Conservation (phyloP, 2,329 filamentous ascomycete species). For the Alternaria gaisen region DNA sequence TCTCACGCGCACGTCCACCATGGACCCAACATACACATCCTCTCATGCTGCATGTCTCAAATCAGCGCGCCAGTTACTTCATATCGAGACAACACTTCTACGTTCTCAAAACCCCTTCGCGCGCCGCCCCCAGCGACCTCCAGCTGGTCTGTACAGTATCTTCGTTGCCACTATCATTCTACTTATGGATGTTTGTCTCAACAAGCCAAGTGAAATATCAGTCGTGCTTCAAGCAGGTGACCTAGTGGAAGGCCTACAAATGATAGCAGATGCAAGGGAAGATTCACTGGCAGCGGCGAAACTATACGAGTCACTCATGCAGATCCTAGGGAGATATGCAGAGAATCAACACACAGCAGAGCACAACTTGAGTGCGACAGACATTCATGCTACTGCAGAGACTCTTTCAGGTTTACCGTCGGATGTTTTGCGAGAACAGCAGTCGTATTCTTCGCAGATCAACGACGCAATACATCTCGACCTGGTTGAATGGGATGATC, state of each 20-base stretch:
- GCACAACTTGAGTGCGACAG: not conserved
- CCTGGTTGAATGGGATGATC: not conserved
- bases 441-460: not conserved
- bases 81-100: not conserved
- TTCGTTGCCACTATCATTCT: not conserved
- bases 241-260: not conserved
- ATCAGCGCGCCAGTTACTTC: not conserved
- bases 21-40: not conserved
- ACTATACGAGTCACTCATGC: not conserved
- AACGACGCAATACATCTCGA: not conserved
- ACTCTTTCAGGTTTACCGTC: not conserved
- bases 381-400: not conserved
- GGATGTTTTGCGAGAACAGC: not conserved
- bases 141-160: not conserved
- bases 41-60: not conserved
- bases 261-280: not conserved
- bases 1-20: conserved; percentile 27
- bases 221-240: not conserved
- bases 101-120: not conserved
- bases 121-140: not conserved
- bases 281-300: not conserved
- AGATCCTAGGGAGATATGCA: not conserved
- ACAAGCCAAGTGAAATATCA: not conserved
- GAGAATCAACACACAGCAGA: not conserved
- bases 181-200: not conserved